A percentile compares a stretch with the other conserved stretches of the same genome.
Conservation (phyloP, 805 yeast species). For the Ogataea haglerorum region DNA sequence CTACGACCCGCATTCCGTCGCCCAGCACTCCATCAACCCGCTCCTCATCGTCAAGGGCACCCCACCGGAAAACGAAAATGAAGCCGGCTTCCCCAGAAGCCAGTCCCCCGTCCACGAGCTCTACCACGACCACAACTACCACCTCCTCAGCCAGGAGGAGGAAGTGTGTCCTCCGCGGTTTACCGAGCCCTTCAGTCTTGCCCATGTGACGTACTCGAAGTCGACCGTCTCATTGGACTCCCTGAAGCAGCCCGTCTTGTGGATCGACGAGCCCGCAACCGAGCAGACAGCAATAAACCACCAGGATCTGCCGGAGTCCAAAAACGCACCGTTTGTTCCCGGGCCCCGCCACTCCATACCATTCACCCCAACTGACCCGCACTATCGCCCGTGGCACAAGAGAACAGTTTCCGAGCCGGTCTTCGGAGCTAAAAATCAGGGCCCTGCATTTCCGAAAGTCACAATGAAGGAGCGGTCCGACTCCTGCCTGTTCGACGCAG, state of each 20-base stretch:
- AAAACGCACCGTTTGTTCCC: background rate
- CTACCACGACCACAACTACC: background rate
- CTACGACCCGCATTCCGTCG: background rate
- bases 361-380: background rate
- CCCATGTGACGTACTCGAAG: background rate
- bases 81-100: background rate
- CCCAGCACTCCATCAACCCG: conserved; percentile 2
- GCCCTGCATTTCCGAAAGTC: conserved; percentile 15
- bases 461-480: conserved; percentile 16
- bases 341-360: background rate
- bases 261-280: background rate
- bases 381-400: conserved; percentile 1
- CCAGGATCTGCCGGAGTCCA: background rate
- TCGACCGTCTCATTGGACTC: background rate
- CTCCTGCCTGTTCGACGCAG: conserved; percentile 10
- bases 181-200: background rate
- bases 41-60: background rate
- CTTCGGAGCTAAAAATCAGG: background rate
- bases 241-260: background rate
- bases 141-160: background rate
- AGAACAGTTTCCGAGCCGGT: conserved; percentile 17
- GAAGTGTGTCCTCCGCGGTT: conserved; percentile 1
- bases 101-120: background rate
- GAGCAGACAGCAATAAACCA: background rate
- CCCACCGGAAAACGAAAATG: background rate